phyloP scores from a whole-genome alignment of 2,329 filamentous ascomycete genomes.

The Penicillium sp. region DNA sequence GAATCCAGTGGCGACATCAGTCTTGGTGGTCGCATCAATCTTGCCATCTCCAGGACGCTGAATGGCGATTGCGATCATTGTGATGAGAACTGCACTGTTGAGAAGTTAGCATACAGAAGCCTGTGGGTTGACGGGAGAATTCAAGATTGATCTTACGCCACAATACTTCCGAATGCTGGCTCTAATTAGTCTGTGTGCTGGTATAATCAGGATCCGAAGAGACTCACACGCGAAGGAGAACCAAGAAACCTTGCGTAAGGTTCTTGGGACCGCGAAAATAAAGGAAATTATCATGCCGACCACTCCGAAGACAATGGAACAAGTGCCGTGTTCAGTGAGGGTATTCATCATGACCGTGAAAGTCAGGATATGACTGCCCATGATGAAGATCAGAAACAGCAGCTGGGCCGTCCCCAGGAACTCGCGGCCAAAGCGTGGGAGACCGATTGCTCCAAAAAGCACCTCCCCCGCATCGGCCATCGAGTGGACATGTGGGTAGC shows the following conservation, averaged over 20 bases:
- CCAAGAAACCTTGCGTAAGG: constrained; percentile 62
- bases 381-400: constrained; percentile 68
- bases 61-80: constrained; percentile 67
- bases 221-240: constrained; percentile 49
- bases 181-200: background rate
- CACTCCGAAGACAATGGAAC: constrained; percentile 64
- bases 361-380: constrained; percentile 69
- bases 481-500: constrained; percentile 61
- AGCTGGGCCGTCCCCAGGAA: constrained; percentile 64
- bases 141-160: background rate
- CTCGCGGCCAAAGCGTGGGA: constrained; percentile 55
- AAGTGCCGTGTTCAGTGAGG: constrained; percentile 62
- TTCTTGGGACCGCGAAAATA: constrained; percentile 61
- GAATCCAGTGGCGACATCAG: constrained; percentile 57
- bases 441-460: constrained; percentile 53
- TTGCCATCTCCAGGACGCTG: constrained; percentile 42
- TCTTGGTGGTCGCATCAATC: constrained; percentile 35
- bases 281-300: constrained; percentile 62
- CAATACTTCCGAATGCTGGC: constrained; percentile 60
- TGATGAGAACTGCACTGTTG: constrained; percentile 63
- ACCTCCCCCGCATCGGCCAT: constrained; percentile 70
- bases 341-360: constrained; percentile 69
- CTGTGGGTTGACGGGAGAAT: no score
- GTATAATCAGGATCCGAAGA: background rate
- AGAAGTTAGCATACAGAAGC: constrained; percentile 33